Percentiles rank a stretch among this genome's conserved stretches.
phyloP scores from a whole-genome alignment of 768 basidiomycete species.

The Leccinum obscurum region DNA sequence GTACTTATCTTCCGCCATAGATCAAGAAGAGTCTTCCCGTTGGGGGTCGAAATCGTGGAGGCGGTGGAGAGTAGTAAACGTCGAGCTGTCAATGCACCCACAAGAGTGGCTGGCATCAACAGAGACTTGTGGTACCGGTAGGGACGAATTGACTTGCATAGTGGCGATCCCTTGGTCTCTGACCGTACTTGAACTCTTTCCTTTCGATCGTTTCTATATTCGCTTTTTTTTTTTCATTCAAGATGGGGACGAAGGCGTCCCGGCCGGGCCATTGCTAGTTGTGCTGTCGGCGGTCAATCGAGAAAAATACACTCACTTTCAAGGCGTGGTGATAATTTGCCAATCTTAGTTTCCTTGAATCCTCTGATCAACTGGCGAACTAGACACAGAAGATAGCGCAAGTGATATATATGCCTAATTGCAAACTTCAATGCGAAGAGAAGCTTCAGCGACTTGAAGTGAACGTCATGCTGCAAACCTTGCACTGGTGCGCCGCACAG shows the following conservation, averaged over 20 bases:
- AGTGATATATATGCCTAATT: background rate
- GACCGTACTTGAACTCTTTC: conserved; percentile 59
- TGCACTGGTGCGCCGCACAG: background rate
- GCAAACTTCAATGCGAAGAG: background rate
- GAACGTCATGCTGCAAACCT: background rate
- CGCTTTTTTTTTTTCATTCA: conserved; percentile 46
- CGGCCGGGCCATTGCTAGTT: conserved; percentile 36
- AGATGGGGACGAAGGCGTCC: conserved; percentile 47
- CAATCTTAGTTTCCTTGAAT: conserved; percentile 31
- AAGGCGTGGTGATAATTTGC: conserved; percentile 29
- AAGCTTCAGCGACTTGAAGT: background rate
- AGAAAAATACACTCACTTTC: conserved; percentile 30
- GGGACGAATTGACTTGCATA: conserved; percentile 16
- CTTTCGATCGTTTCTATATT: conserved; percentile 50
- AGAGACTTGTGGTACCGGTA: background rate
- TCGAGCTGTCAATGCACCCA: conserved; percentile 47
- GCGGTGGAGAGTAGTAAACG: conserved; percentile 54
- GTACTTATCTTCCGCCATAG: conserved; percentile 63
- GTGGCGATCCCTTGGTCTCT: conserved; percentile 45
- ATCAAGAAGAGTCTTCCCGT: conserved; percentile 51
- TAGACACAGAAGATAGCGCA: background rate
- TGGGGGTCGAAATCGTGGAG: conserved; percentile 20
- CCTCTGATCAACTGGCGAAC: conserved; percentile 23
- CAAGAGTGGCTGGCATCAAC: background rate
- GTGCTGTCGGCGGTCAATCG: conserved; percentile 7